phyloP scores from a whole-genome alignment of 768 basidiomycete species.

The Mycena belliarum region DNA sequence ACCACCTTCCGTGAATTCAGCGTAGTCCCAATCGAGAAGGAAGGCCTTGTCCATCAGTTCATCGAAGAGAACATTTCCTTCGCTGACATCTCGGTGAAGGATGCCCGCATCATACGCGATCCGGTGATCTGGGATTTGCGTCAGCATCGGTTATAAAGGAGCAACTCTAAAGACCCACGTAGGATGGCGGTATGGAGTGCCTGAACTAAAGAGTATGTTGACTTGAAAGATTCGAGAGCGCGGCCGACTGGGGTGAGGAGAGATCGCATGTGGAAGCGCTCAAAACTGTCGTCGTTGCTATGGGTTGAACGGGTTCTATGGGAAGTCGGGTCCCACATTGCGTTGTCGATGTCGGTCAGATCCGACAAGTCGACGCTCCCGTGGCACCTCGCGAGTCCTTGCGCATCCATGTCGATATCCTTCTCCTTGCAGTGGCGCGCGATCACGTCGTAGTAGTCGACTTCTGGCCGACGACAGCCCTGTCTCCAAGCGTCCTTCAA shows the following conservation, averaged over 20 bases:
- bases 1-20: not conserved
- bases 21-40: slow-evolving; percentile 16
- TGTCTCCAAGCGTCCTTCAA: slow-evolving; percentile 16
- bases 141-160: not conserved
- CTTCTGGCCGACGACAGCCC: slow-evolving; percentile 8
- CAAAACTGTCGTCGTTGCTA: not conserved
- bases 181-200: not conserved
- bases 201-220: not conserved
- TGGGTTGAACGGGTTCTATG: not conserved
- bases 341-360: not conserved
- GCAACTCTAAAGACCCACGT: not conserved
- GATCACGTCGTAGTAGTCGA: slow-evolving; percentile 13
- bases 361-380: slow-evolving; percentile 7
- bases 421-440: not conserved
- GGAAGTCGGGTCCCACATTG: not conserved
- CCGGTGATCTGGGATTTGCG: not conserved
- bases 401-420: not conserved
- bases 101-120: not conserved
- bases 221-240: not conserved
- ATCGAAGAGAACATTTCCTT: not conserved
- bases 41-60: not conserved
- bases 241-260: slow-evolving; percentile 11
- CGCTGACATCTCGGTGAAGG: slow-evolving; percentile 4
- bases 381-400: slow-evolving; percentile 6
- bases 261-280: slow-evolving; percentile 4